phyloP scores from a whole-genome alignment of 345 rosid species.

The Pelargonium nanum region DNA sequence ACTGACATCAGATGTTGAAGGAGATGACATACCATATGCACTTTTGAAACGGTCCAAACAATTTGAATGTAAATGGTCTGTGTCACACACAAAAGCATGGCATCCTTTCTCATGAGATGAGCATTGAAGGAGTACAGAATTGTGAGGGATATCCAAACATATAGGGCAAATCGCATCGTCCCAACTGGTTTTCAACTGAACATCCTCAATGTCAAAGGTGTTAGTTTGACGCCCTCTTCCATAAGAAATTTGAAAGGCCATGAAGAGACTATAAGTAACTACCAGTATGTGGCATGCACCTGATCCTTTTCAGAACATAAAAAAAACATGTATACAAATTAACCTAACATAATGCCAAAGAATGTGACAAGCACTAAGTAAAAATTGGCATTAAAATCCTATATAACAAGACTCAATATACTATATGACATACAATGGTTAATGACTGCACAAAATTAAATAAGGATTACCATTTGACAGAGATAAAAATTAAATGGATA shows the following conservation, averaged over 20 bases:
- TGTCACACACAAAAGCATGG: conserved; percentile 76
- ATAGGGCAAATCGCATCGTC: conserved; percentile 82
- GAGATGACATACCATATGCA: conserved; percentile 54
- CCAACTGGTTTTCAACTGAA: conserved; percentile 48
- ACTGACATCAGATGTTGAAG: conserved; percentile 32
- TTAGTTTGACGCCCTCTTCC: conserved; percentile 22
- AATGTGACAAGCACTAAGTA: background rate
- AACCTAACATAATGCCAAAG: background rate
- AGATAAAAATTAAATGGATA: too few relatives aligned
- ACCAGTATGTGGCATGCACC: conserved; percentile 14
- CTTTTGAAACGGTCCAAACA: conserved; percentile 77
- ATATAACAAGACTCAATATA: too few relatives aligned
- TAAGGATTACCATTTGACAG: background rate
- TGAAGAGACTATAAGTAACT: conserved; percentile 17
- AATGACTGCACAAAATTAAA: background rate
- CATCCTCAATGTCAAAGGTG: conserved; percentile 27
- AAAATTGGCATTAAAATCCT: too few relatives aligned
- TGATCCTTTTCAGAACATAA: conserved; percentile 7
- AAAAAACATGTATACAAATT: background rate
- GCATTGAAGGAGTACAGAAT: conserved; percentile 76
- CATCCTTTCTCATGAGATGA: conserved; percentile 77
- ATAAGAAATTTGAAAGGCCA: conserved; percentile 35
- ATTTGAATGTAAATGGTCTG: conserved; percentile 81
- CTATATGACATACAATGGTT: background rate
- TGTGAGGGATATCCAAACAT: conserved; percentile 90